These are phyloP conservation scores for Oryza glumipatula DNA, from an alignment of 176 grass and related monocot species.

Conservation along the genomic window DNA sequence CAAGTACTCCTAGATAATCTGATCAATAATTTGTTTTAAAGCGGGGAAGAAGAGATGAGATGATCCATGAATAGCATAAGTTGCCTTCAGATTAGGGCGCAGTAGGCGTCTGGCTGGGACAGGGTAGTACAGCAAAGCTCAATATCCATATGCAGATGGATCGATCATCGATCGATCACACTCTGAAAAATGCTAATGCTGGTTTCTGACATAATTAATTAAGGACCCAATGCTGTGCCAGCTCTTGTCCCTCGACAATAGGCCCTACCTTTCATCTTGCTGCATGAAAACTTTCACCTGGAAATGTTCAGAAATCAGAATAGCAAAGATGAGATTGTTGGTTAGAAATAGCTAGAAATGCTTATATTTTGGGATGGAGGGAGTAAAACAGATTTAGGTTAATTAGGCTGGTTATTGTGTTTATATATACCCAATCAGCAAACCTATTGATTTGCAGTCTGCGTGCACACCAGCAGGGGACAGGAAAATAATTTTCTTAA, in stretches of 20 bases:
- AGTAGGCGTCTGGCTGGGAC: neutral
- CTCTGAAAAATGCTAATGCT: neutral
- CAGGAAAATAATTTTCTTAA: neutral
- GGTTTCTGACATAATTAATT: neutral
- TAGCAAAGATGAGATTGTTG: neutral
- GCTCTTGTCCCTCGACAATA: neutral
- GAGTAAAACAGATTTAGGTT: too few species aligned
- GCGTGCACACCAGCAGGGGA: neutral
- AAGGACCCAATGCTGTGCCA: neutral
- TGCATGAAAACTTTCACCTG: neutral
- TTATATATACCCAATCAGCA: too few species aligned
- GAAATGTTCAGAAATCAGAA: neutral
- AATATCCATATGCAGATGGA: neutral
- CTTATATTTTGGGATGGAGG: too few species aligned
- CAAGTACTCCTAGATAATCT: too few species aligned
- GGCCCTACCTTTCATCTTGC: neutral
- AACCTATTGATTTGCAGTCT: neutral
- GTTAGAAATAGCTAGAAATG: neutral
- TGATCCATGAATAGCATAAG: neutral
- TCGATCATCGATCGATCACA: neutral
- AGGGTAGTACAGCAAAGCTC: neutral
- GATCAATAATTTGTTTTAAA: neutral
- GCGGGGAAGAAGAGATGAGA: neutral
- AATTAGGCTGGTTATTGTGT: neutral
- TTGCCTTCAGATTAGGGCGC: neutral